Conservation (phyloP, 2,329 filamentous ascomycete species). For the Fonsecaea multimorphosa region DNA sequence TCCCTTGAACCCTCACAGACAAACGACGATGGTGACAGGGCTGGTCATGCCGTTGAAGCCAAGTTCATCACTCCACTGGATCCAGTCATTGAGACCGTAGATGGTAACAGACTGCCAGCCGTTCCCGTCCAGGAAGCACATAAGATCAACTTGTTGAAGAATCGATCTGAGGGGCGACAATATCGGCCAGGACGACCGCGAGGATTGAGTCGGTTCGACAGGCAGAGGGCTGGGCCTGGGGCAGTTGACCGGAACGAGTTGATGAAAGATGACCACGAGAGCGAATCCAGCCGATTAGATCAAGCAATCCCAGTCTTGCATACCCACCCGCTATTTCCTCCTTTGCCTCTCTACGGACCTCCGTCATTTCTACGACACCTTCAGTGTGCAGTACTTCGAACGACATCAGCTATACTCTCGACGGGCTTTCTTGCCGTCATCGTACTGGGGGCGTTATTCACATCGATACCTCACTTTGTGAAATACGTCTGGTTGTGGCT, state of each 20-base stretch:
- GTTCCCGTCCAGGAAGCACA: conserved; percentile 73
- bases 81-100: conserved; percentile 71
- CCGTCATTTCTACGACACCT: conserved; percentile 69
- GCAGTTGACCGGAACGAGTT: conserved; percentile 23
- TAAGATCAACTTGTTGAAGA: conserved; percentile 64
- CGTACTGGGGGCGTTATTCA: conserved; percentile 74
- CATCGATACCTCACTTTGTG: conserved; percentile 63
- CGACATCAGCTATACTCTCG: conserved; percentile 76
- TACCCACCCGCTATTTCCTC: conserved; percentile 83
- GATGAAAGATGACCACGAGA: conserved; percentile 23
- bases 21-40: conserved; percentile 15
- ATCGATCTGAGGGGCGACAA: conserved; percentile 33
- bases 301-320: conserved; percentile 65
- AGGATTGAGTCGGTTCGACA: conserved; percentile 32
- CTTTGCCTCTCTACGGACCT: conserved; percentile 80
- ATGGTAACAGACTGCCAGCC: conserved; percentile 70
- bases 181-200: conserved; percentile 19
- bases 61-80: conserved; percentile 69
- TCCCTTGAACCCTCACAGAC: conserved; percentile 37
- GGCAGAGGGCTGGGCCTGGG: conserved; percentile 14
- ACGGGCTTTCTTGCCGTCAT: conserved; percentile 77
- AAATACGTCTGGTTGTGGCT: conserved; percentile 59
- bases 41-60: conserved; percentile 40
- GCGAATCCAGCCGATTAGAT: conserved; percentile 34
- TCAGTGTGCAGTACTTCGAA: conserved; percentile 69